Evolutionary conservation across 1,139 yeast species (phyloP).

Genomic region (Pichiaceae sp.): DNA sequence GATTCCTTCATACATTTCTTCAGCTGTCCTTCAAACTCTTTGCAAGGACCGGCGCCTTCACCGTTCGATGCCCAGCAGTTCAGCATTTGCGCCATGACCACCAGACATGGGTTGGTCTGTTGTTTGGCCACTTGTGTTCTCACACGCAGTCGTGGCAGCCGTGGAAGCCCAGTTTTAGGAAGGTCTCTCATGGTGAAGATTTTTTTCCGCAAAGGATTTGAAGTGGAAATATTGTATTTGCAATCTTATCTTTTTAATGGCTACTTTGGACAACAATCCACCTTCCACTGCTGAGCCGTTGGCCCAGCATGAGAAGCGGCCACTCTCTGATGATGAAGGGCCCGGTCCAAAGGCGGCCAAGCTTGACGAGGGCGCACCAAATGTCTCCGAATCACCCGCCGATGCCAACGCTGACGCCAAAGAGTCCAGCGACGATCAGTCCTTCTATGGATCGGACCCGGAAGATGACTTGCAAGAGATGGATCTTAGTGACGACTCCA

Average conservation of each 20-base stretch:
- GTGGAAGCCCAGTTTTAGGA: slow-evolving; percentile 43
- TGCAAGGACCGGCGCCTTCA: slow-evolving; percentile 66
- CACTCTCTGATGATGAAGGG: too few relatives aligned
- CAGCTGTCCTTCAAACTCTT: slow-evolving; percentile 48
- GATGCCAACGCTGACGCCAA: slow-evolving; percentile 1
- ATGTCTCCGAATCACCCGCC: slow-evolving; percentile 2
- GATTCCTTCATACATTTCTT: slow-evolving; percentile 43
- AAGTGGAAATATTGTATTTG: not conserved
- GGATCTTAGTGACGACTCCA: slow-evolving; percentile 4
- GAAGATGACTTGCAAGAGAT: slow-evolving; percentile 8
- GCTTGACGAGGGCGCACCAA: slow-evolving; percentile 2
- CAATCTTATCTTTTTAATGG: not conserved
- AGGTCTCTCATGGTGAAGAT: slow-evolving; percentile 11
- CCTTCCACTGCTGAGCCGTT: too few relatives aligned
- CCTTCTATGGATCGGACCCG: not conserved
- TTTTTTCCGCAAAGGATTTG: not conserved
- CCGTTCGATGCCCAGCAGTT: slow-evolving; percentile 97
- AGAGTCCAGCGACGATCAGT: not conserved
- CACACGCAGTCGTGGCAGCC: slow-evolving; percentile 67
- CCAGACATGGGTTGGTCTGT: slow-evolving; percentile 63
- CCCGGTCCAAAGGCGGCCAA: not conserved
- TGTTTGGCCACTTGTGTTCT: slow-evolving; percentile 53
- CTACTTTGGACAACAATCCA: not conserved
- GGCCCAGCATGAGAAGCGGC: too few relatives aligned
- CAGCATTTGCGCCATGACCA: slow-evolving; percentile 74